phyloP scores from a whole-genome alignment of 2,329 filamentous ascomycete species.

The Fusarium anthophilum region DNA sequence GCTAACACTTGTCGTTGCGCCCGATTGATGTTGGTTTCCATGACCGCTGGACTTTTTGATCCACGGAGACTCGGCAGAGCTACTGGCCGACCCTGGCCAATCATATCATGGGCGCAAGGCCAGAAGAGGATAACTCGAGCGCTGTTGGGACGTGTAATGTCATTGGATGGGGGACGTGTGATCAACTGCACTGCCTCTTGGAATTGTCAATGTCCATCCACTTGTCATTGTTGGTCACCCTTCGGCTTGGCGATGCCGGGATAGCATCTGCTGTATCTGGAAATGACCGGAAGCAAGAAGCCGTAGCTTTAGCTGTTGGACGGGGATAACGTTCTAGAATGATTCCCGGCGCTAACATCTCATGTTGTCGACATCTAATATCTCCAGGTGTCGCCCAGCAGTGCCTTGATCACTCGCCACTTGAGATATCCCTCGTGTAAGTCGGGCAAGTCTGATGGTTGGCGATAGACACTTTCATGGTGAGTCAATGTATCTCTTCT shows the following conservation, averaged over 20 bases:
- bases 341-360: conserved; percentile 9
- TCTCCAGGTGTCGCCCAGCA: neutral
- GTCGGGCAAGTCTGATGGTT: neutral
- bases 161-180: conserved; percentile 17
- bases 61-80: conserved; percentile 25
- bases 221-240: conserved; percentile 24
- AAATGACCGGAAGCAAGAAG: conserved; percentile 17
- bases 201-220: conserved; percentile 6
- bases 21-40: conserved; percentile 17
- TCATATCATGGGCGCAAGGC: conserved; percentile 6
- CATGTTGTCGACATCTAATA: neutral
- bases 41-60: conserved; percentile 16
- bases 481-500: neutral
- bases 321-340: conserved; percentile 26
- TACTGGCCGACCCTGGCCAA: conserved; percentile 16
- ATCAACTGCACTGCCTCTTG: conserved; percentile 30
- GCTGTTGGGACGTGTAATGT: conserved; percentile 5
- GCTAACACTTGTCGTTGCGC: conserved; percentile 8
- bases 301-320: neutral
- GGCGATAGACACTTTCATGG: too few species aligned
- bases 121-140: neutral
- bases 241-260: conserved; percentile 21
- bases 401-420: conserved; percentile 22
- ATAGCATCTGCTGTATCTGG: conserved; percentile 23
- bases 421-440: neutral